phyloP scores from a whole-genome alignment of 2,329 filamentous ascomycete genomes.

The Cladosporium halotolerans region DNA sequence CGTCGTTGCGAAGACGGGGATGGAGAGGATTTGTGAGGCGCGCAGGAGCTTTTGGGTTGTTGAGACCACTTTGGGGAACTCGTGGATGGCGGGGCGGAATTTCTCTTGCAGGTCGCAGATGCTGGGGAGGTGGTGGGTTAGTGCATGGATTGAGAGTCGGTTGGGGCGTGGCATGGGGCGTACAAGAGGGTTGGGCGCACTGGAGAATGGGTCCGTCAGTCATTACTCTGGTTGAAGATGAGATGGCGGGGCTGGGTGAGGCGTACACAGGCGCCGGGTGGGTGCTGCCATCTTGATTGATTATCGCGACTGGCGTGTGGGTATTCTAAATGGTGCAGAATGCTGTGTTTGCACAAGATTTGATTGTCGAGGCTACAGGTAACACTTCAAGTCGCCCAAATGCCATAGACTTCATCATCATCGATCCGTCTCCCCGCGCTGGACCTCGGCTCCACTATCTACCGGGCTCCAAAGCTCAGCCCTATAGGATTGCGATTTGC shows the following conservation, averaged over 20 bases:
- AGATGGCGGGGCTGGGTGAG: neutral
- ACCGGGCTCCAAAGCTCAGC: neutral
- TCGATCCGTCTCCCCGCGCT: neutral
- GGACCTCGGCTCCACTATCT: neutral
- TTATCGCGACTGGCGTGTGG: too few relatives aligned
- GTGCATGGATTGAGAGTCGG: neutral
- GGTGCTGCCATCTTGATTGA: constrained; percentile 8
- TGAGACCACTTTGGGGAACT: constrained; percentile 68
- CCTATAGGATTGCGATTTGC: neutral
- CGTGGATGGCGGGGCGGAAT: constrained; percentile 74
- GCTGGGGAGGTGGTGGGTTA: constrained; percentile 42
- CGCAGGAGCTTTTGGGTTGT: constrained; percentile 49
- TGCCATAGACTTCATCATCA: neutral
- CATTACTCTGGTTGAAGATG: neutral
- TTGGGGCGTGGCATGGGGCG: neutral
- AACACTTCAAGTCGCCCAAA: neutral
- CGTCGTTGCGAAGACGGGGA: constrained; percentile 81
- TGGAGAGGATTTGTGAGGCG: constrained; percentile 50
- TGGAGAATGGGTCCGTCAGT: constrained; percentile 13
- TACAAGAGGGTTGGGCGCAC: constrained; percentile 17
- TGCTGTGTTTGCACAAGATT: neutral
- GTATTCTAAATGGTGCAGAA: neutral
- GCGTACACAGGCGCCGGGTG: constrained; percentile 16
- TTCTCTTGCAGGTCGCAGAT: constrained; percentile 95
- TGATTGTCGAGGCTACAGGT: neutral